A percentile compares a stretch with the other conserved stretches of the same genome.
These are phyloP conservation scores for Pseudogymnoascus sp. DNA, from an alignment of 2,329 filamentous ascomycete genomes.

Conservation along the genomic window DNA sequence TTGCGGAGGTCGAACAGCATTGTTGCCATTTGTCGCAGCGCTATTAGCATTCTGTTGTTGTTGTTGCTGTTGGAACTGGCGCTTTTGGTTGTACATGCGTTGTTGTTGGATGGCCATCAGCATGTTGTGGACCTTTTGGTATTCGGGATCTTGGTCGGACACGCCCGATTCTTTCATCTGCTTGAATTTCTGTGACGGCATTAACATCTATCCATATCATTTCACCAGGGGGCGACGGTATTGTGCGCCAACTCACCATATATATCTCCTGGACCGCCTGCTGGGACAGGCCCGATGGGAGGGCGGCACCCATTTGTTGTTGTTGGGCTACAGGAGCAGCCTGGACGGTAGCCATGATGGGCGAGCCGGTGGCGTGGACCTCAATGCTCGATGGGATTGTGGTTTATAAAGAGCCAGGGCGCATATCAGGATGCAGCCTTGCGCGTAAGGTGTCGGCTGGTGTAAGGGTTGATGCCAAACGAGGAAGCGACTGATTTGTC, in stretches of 20 bases:
- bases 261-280: slow-evolving; percentile 71
- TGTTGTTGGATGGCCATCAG: slow-evolving; percentile 63
- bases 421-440: slow-evolving; percentile 29
- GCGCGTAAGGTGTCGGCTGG: slow-evolving; percentile 25
- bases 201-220: slow-evolving; percentile 23
- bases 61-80: slow-evolving; percentile 49
- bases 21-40: slow-evolving; percentile 47
- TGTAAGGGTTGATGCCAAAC: slow-evolving; percentile 11
- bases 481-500: slow-evolving; percentile 16
- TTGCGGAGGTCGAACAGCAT: slow-evolving; percentile 37
- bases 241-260: slow-evolving; percentile 42
- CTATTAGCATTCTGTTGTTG: slow-evolving; percentile 46
- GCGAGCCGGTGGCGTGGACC: slow-evolving; percentile 12
- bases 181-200: slow-evolving; percentile 62
- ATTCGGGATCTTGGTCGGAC: slow-evolving; percentile 75
- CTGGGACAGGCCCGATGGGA: slow-evolving; percentile 60
- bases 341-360: slow-evolving; percentile 74
- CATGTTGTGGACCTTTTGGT: slow-evolving; percentile 70
- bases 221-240: slow-evolving; percentile 11
- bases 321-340: slow-evolving; percentile 56
- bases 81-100: slow-evolving; percentile 27
- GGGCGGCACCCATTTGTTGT: slow-evolving; percentile 47
- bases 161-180: slow-evolving; percentile 83
- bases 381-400: slow-evolving; percentile 13
- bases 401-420: slow-evolving; percentile 18